Evolutionary conservation across 2,329 filamentous ascomycete genomes (phyloP).

Genomic region (Orbilia oligospora): DNA sequence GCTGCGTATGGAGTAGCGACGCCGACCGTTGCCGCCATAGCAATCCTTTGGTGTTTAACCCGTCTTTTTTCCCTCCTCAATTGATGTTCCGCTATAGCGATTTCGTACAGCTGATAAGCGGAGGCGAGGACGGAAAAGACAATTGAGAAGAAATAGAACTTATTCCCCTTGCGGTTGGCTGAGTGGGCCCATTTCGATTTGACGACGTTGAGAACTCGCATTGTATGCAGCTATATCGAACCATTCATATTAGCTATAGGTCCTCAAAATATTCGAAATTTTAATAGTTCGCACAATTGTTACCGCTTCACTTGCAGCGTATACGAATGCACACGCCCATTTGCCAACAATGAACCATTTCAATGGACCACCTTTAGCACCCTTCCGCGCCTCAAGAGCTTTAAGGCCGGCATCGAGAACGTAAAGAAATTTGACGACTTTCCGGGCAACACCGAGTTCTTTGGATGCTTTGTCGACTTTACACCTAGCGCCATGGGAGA

Average conservation of each 20-base stretch:
- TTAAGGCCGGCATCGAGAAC: slow-evolving; percentile 54
- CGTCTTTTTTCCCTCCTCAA: slow-evolving; percentile 42
- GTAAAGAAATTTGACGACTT: slow-evolving; percentile 58
- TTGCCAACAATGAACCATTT: slow-evolving; percentile 60
- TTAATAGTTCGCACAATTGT: slow-evolving; percentile 45
- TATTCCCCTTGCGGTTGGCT: slow-evolving; percentile 45
- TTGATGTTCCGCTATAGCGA: slow-evolving; percentile 34
- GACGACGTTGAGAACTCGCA: slow-evolving; percentile 43
- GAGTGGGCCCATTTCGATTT: slow-evolving; percentile 51
- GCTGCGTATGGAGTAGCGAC: slow-evolving; percentile 30
- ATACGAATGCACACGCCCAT: slow-evolving; percentile 57
- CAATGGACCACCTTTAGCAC: slow-evolving; percentile 43
- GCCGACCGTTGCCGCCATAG: slow-evolving; percentile 27
- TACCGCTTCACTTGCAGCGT: slow-evolving; percentile 48
- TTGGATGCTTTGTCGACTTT: slow-evolving; percentile 46
- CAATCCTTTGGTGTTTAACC: slow-evolving; percentile 36
- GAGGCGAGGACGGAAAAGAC: slow-evolving; percentile 55
- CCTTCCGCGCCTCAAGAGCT: slow-evolving; percentile 51
- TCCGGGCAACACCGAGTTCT: slow-evolving; percentile 48
- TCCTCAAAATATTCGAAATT: neutral
- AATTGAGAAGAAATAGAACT: slow-evolving; percentile 57
- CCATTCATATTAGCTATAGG: slow-evolving; percentile 4
- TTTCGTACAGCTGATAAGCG: slow-evolving; percentile 55
- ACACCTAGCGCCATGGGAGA: slow-evolving; percentile 28
- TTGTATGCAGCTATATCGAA: slow-evolving; percentile 40